A percentile compares a stretch with the other conserved stretches of the same genome.
These are phyloP conservation scores for Annulohypoxylon stygium DNA, from an alignment of 495 filamentous ascomycete species.

Conservation along the genomic window DNA sequence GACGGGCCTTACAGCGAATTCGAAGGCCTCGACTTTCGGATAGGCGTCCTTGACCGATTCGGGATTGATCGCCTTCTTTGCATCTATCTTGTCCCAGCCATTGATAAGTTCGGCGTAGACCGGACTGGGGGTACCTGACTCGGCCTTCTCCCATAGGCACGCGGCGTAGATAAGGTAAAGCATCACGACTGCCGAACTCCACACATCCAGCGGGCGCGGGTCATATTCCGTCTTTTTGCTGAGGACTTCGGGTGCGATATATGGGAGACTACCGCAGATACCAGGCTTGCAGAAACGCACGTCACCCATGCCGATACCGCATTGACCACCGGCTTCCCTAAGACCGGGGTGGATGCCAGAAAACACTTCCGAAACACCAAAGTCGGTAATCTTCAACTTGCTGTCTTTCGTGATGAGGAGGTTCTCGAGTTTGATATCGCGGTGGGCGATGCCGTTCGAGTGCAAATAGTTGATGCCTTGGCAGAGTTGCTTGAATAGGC, in stretches of 20 bases:
- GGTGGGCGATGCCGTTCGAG: slow-evolving; percentile 77
- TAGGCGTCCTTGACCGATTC: slow-evolving; percentile 61
- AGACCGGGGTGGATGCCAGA: slow-evolving; percentile 78
- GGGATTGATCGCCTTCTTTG: slow-evolving; percentile 60
- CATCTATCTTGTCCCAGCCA: slow-evolving; percentile 74
- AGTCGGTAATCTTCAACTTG: slow-evolving; percentile 84
- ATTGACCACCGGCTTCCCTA: slow-evolving; percentile 70
- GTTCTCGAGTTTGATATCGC: slow-evolving; percentile 88
- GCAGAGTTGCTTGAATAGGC: slow-evolving; percentile 84
- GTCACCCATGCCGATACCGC: slow-evolving; percentile 75
- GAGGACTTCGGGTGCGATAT: slow-evolving; percentile 83
- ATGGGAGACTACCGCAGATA: slow-evolving; percentile 80
- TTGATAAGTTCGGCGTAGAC: slow-evolving; percentile 70
- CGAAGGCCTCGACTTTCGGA: slow-evolving; percentile 65
- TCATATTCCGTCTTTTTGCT: slow-evolving; percentile 76
- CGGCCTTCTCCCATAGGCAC: slow-evolving; percentile 73
- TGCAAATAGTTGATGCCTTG: slow-evolving; percentile 78
- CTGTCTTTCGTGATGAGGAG: slow-evolving; percentile 76
- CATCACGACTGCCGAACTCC: slow-evolving; percentile 82
- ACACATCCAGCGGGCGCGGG: slow-evolving; percentile 79
- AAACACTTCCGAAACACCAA: slow-evolving; percentile 83
- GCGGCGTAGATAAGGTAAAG: slow-evolving; percentile 74
- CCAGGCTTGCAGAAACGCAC: slow-evolving; percentile 75
- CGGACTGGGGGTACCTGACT: slow-evolving; percentile 48
- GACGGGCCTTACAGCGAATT: slow-evolving; percentile 64